Evolutionary conservation across 768 basidiomycete species (phyloP).

Genomic region (Sistotremastrum suecicum): DNA sequence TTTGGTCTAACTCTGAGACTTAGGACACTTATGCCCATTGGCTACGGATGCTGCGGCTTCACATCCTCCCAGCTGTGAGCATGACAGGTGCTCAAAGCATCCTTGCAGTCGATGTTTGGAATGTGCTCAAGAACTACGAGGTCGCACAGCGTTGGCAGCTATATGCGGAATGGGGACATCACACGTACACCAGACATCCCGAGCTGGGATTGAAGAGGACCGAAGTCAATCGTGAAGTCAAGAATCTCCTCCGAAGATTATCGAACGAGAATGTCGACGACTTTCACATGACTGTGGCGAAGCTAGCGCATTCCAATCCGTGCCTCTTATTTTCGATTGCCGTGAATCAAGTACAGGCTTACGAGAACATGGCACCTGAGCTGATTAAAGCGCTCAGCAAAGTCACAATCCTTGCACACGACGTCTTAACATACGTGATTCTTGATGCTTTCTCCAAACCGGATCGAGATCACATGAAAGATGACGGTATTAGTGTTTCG

Average conservation of each 20-base stretch:
- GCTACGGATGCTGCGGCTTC: conserved; percentile 65
- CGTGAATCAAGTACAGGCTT: conserved; percentile 89
- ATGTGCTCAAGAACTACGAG: conserved; percentile 67
- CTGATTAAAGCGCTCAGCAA: conserved; percentile 83
- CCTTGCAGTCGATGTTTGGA: conserved; percentile 88
- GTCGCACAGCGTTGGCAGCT: conserved; percentile 74
- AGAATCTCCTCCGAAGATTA: conserved; percentile 77
- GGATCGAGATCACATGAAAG: conserved; percentile 68
- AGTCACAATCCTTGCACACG: conserved; percentile 87
- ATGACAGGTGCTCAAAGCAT: conserved; percentile 77
- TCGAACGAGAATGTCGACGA: conserved; percentile 74
- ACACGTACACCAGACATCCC: conserved; percentile 57
- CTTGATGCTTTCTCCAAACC: conserved; percentile 81
- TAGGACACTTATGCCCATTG: conserved; percentile 24
- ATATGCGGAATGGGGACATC: conserved; percentile 90
- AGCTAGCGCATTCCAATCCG: conserved; percentile 89
- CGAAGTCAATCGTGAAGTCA: conserved; percentile 78
- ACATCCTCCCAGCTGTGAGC: conserved; percentile 78
- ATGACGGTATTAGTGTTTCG: conserved; percentile 80
- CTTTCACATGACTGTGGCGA: conserved; percentile 78
- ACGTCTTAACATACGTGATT: conserved; percentile 79
- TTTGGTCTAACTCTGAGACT: neutral
- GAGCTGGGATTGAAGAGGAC: conserved; percentile 68
- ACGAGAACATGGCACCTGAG: conserved; percentile 83
- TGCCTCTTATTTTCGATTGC: conserved; percentile 81